These are phyloP conservation scores for Capsicum baccatum DNA, from an alignment of 257 asterid genomes.

Conservation along the genomic window DNA sequence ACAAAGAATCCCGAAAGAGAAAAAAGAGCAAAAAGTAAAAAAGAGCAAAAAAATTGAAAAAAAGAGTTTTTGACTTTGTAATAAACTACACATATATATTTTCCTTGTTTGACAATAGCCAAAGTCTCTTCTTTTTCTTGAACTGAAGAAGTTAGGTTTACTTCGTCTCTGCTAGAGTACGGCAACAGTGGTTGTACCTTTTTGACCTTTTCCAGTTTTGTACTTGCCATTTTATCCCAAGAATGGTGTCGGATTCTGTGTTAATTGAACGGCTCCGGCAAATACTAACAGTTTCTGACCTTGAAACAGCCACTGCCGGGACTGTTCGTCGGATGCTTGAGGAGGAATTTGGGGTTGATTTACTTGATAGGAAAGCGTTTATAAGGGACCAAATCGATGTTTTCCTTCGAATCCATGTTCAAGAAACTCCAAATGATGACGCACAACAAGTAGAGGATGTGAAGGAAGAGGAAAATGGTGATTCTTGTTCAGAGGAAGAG, in stretches of 20 bases:
- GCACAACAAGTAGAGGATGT: constrained; percentile 23
- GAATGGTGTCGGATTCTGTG: constrained; percentile 51
- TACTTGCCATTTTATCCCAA: neutral
- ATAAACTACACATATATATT: too few relatives aligned
- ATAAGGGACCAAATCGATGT: constrained; percentile 49
- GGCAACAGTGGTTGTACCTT: too few relatives aligned
- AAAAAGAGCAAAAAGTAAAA: too few relatives aligned
- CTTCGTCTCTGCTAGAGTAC: neutral
- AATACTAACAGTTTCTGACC: constrained; percentile 46
- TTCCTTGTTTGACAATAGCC: too few relatives aligned
- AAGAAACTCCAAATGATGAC: constrained; percentile 25
- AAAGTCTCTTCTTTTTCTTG: too few relatives aligned
- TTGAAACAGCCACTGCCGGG: constrained; percentile 45
- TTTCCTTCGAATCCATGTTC: constrained; percentile 34
- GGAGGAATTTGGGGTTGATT: constrained; percentile 48
- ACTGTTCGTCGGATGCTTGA: constrained; percentile 52
- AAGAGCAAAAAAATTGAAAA: too few relatives aligned
- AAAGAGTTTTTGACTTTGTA: too few relatives aligned
- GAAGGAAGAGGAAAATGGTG: constrained; percentile 26
- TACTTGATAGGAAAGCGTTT: constrained; percentile 41
- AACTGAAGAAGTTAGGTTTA: neutral
- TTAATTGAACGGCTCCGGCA: constrained; percentile 47
- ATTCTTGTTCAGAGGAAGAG: constrained; percentile 26
- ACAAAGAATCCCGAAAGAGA: too few relatives aligned
- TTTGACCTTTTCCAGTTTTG: too few relatives aligned